Percentiles rank a stretch among this genome's conserved stretches.
Conservation (phyloP, 1,139 yeast genomes). For the Suhomyces wounanorum region DNA sequence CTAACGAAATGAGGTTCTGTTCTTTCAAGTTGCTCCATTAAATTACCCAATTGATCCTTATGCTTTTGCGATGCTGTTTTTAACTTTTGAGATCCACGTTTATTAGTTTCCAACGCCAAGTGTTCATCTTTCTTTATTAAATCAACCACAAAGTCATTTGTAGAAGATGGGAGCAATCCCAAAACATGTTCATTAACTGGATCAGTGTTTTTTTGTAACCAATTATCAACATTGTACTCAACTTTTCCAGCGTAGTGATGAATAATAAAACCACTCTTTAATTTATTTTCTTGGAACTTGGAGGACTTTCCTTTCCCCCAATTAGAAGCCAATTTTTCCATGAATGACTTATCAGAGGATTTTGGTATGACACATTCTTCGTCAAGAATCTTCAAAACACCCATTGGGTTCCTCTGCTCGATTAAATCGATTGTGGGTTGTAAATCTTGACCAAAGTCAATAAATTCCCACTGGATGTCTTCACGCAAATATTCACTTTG, state of each 20-base stretch:
- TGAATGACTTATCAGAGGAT: conserved; percentile 79
- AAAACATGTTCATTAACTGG: conserved; percentile 82
- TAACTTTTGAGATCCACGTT: conserved; percentile 33
- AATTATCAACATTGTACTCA: conserved; percentile 86
- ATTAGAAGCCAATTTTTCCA: conserved; percentile 70
- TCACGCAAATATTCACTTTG: conserved; percentile 94
- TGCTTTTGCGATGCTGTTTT: conserved; percentile 87
- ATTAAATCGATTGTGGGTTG: conserved; percentile 94
- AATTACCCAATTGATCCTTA: conserved; percentile 73
- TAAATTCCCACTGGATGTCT: conserved; percentile 93
- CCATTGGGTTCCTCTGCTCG: conserved; percentile 76
- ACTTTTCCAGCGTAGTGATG: conserved; percentile 96
- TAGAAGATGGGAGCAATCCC: conserved; percentile 56
- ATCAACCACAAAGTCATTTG: conserved; percentile 47
- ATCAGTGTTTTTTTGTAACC: conserved; percentile 95
- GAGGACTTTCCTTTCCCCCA: conserved; percentile 59
- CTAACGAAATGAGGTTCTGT: conserved; percentile 98
- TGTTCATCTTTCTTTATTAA: conserved; percentile 30
- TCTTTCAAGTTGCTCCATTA: conserved; percentile 71
- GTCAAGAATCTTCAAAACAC: conserved; percentile 84
- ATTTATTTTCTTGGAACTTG: conserved; percentile 72
- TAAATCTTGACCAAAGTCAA: conserved; percentile 94
- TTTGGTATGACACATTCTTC: conserved; percentile 97
- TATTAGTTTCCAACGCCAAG: conserved; percentile 10
- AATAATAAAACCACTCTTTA: conserved; percentile 69